Evolutionary conservation across 306 rosid genomes (phyloP).

Genomic region (Phaseolus lunatus): DNA sequence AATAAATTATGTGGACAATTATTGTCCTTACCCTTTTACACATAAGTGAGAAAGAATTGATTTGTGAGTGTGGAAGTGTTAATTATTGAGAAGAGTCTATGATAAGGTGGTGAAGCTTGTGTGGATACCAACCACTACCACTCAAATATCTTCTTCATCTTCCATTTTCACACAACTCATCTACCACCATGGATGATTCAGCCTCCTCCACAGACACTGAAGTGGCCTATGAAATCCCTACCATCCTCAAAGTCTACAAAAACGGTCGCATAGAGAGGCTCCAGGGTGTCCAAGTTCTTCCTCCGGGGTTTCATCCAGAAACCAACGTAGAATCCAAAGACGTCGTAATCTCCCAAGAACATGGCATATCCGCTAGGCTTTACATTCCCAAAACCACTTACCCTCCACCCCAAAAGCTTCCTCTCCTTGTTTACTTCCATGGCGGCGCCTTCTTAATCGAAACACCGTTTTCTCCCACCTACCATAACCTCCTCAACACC

Average conservation of each 20-base stretch:
- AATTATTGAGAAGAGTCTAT: too few species aligned
- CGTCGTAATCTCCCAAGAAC: conserved; percentile 57
- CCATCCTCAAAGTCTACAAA: conserved; percentile 65
- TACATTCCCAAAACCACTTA: conserved; percentile 56
- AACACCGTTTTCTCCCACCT: conserved; percentile 61
- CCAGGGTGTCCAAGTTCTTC: conserved; percentile 49
- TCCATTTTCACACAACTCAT: too few species aligned
- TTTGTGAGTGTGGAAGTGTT: too few species aligned
- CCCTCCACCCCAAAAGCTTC: conserved; percentile 56
- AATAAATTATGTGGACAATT: too few species aligned
- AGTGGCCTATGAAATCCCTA: conserved; percentile 54
- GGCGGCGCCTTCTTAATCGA: conserved; percentile 79
- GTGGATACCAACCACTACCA: too few species aligned
- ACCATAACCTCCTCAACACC: conserved; percentile 55
- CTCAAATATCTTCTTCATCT: too few species aligned
- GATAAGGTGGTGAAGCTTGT: too few species aligned
- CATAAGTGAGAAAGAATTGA: too few species aligned
- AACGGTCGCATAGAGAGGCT: conserved; percentile 66
- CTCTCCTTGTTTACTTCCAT: conserved; percentile 68
- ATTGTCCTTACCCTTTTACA: too few species aligned
- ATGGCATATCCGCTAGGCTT: conserved; percentile 62
- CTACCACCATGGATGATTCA: conserved; percentile 53
- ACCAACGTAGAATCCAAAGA: conserved; percentile 76
- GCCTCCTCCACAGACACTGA: conserved; percentile 30
- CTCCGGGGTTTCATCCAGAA: conserved; percentile 53